phyloP scores from a whole-genome alignment of 2,329 filamentous ascomycete species.

The Venturia nashicola region DNA sequence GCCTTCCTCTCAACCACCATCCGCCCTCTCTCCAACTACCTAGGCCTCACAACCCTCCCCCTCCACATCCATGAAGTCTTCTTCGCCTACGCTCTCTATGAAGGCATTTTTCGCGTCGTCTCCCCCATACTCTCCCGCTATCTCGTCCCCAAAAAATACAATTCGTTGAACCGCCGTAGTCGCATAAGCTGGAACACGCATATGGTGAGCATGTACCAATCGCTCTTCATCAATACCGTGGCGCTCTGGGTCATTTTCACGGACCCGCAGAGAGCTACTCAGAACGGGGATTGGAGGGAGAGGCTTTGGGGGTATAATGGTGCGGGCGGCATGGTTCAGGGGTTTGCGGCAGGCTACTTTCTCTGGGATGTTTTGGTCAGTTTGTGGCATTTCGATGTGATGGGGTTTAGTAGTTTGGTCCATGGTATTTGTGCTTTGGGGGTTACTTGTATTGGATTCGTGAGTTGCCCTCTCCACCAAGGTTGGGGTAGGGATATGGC shows the following conservation, averaged over 20 bases:
- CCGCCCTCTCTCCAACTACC: slow-evolving; percentile 51
- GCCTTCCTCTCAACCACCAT: slow-evolving; percentile 36
- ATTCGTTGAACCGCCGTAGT: slow-evolving; percentile 46
- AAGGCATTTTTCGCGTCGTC: slow-evolving; percentile 51
- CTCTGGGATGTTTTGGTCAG: slow-evolving; percentile 70
- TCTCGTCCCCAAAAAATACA: slow-evolving; percentile 55
- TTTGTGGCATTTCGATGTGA: slow-evolving; percentile 53
- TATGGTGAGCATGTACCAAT: slow-evolving; percentile 70
- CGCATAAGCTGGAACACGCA: slow-evolving; percentile 77
- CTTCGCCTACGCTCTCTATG: slow-evolving; percentile 55
- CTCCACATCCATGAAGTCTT: slow-evolving; percentile 69
- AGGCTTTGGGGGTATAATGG: slow-evolving; percentile 70
- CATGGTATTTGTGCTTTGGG: slow-evolving; percentile 63
- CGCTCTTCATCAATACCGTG: slow-evolving; percentile 55
- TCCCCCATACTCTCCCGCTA: slow-evolving; percentile 53
- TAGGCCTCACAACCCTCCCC: slow-evolving; percentile 54
- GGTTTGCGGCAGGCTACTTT: slow-evolving; percentile 70
- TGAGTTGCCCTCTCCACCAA: slow-evolving; percentile 35
- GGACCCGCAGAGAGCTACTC: slow-evolving; percentile 51
- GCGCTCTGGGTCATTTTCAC: slow-evolving; percentile 59
- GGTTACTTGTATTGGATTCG: slow-evolving; percentile 69
- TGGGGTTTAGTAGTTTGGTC: slow-evolving; percentile 61
- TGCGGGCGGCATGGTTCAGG: slow-evolving; percentile 60
- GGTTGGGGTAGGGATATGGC: background rate
- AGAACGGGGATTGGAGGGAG: slow-evolving; percentile 51